Evolutionary conservation across 2,329 filamentous ascomycete genomes (phyloP).

Genomic region (Allantophomopsis cytisporea): DNA sequence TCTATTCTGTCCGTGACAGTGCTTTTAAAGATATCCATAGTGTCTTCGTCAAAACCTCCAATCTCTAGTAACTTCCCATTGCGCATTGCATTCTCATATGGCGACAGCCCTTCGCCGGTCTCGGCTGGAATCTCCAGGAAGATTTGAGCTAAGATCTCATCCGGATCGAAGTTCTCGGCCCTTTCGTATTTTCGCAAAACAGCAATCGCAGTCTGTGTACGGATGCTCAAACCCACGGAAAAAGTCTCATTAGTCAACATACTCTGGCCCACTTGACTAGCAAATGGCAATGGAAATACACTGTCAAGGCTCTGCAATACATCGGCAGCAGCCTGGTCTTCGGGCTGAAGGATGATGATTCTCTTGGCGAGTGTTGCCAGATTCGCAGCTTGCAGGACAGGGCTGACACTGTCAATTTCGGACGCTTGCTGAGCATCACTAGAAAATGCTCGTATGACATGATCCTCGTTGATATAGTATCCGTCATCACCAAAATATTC

Average conservation of each 20-base stretch:
- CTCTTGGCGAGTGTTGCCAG: slow-evolving; percentile 22
- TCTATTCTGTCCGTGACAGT: slow-evolving; percentile 22
- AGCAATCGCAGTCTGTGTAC: slow-evolving; percentile 38
- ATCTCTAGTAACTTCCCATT: slow-evolving; percentile 19
- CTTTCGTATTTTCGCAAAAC: slow-evolving; percentile 20
- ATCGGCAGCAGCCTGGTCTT: slow-evolving; percentile 5
- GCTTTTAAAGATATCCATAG: slow-evolving; percentile 18
- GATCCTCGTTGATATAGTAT: slow-evolving; percentile 20
- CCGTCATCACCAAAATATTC: slow-evolving; percentile 6
- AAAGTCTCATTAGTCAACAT: slow-evolving; percentile 27
- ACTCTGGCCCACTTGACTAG: slow-evolving; percentile 23
- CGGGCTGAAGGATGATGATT: slow-evolving; percentile 17
- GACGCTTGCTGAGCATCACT: slow-evolving; percentile 9
- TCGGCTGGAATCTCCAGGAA: slow-evolving; percentile 22
- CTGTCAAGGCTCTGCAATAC: slow-evolving; percentile 18
- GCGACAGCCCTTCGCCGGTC: slow-evolving; percentile 12
- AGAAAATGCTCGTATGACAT: slow-evolving; percentile 18
- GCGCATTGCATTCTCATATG: slow-evolving; percentile 19
- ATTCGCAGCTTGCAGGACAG: slow-evolving; percentile 28
- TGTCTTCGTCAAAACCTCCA: background rate
- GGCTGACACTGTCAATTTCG: slow-evolving; percentile 19
- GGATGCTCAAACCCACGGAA: slow-evolving; percentile 33
- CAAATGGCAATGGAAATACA: slow-evolving; percentile 19
- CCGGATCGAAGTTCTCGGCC: slow-evolving; percentile 21
- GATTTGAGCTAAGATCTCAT: slow-evolving; percentile 21